phyloP scores from a whole-genome alignment of 2,329 filamentous ascomycete genomes.

The Trichoderma guizhouense region DNA sequence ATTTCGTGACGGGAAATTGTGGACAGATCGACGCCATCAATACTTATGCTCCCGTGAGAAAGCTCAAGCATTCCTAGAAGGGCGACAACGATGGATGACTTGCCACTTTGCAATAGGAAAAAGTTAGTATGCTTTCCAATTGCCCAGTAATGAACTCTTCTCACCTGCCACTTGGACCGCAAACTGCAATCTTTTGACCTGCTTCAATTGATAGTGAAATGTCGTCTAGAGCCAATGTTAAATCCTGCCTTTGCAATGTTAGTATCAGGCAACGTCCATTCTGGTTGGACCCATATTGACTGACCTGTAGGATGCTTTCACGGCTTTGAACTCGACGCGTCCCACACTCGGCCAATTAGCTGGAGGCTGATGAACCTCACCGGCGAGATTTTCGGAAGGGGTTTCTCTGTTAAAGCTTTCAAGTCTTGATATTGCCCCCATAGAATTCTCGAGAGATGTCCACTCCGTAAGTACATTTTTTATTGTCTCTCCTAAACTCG shows the following conservation, averaged over 20 bases:
- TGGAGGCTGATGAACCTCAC: neutral
- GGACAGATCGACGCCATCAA: neutral
- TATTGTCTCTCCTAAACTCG: neutral
- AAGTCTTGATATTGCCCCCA: neutral
- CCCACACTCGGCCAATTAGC: neutral
- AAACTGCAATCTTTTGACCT: neutral
- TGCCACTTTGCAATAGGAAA: neutral
- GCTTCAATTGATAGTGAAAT: neutral
- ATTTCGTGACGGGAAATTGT: neutral
- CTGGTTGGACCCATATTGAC: neutral
- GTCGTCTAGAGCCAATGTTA: neutral
- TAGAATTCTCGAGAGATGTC: neutral
- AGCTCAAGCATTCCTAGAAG: neutral
- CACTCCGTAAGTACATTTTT: neutral
- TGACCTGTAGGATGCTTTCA: neutral
- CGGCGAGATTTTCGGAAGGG: neutral
- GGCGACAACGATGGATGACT: neutral
- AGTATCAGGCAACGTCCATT: neutral
- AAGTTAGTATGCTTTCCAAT: neutral
- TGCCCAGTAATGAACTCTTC: neutral
- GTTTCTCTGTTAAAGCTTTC: neutral
- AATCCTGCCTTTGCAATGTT: neutral
- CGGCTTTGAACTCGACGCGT: neutral
- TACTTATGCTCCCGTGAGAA: neutral
- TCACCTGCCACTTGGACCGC: neutral